Percentiles rank a stretch among this genome's conserved stretches.
phyloP scores from a whole-genome alignment of 148 eudicot genomes.

The Suaeda aralocaspica region DNA sequence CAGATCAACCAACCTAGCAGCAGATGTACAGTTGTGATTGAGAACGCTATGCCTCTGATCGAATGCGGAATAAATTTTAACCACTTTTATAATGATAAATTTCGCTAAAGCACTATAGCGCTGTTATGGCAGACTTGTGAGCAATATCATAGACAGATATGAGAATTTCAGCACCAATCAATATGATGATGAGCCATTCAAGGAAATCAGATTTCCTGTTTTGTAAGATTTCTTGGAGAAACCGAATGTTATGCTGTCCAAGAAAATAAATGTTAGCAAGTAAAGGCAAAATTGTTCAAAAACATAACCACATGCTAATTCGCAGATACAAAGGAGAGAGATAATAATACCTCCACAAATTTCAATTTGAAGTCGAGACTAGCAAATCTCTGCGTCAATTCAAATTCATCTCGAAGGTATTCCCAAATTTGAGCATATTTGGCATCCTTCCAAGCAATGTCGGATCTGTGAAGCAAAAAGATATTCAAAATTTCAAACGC shows the following conservation, averaged over 20 bases:
- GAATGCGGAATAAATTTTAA: background rate
- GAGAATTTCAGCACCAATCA: conserved; percentile 79
- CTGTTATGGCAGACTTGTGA: conserved; percentile 49
- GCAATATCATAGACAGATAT: conserved; percentile 86
- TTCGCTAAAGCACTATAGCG: conserved; percentile 21
- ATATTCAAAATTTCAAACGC: background rate
- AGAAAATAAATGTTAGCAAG: background rate
- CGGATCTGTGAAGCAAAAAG: conserved; percentile 51
- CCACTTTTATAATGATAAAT: background rate
- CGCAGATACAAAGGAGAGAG: background rate
- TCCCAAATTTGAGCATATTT: conserved; percentile 99
- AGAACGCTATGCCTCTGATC: background rate
- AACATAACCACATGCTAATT: background rate
- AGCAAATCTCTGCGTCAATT: conserved; percentile 92
- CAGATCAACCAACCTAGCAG: conserved; percentile 2
- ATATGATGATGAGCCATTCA: conserved; percentile 86
- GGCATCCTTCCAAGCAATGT: conserved; percentile 98
- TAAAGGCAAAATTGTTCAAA: background rate
- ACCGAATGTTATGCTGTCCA: conserved; percentile 86
- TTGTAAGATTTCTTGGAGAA: conserved; percentile 91
- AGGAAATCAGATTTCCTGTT: conserved; percentile 90
- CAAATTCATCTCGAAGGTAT: conserved; percentile 92
- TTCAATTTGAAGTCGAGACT: conserved; percentile 95
- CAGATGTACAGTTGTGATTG: conserved; percentile 25
- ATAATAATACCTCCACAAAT: conserved; percentile 73